Evolutionary conservation across 2,329 filamentous ascomycete species (phyloP), one percentile per base, ranked within the genome.

Genomic region (Balansia obtecta): DNA sequence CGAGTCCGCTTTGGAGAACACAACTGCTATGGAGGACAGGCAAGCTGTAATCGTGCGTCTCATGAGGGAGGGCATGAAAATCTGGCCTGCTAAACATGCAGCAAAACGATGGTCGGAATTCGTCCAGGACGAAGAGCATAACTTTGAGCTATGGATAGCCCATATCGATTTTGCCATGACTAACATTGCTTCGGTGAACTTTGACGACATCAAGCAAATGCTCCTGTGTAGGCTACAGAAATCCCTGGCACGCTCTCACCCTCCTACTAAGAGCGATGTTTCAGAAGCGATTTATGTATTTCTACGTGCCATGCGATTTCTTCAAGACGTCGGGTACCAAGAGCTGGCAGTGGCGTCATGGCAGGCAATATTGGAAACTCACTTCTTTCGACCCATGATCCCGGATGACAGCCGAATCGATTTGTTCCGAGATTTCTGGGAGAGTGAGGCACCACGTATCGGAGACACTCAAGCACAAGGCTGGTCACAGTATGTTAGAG

Each of bases 321-420:
- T 91, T 32, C 73, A 81, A 43, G 84, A 95, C 60, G 74, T 85
- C 44, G 91, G 91, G 0, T 95, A 85, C 61, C 71, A 74, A 43
- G 91, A 96, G 62, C 71, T 87, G 32, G 83, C 88, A 1, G 71
- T 86, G 3, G 88, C 83, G 10, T 74, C 85, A 5, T 96, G 91
- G 89, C 91, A 97, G 67, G 86, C 81, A 6, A 59, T 86, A 1
- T 66, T 96, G 0, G 91, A 96, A 60, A 71, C 85, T 48, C 80
- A 79, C 16, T 76, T 88, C 52, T 80, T 80, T 45, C 71, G 72
- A 8, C n/a, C 45, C 4, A 40, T 61, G 5, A 50, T 58, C n/a
- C 45, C 59, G 40, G 55, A 58, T 2, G 49, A 58, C 11, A 56
- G 55, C n/a, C 52, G 56, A 0, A 40, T 72, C 11, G 61, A 65